Base-by-base conservation (phyloP, 1,139 yeast genomes). In the Kodamaea plutei region DNA sequence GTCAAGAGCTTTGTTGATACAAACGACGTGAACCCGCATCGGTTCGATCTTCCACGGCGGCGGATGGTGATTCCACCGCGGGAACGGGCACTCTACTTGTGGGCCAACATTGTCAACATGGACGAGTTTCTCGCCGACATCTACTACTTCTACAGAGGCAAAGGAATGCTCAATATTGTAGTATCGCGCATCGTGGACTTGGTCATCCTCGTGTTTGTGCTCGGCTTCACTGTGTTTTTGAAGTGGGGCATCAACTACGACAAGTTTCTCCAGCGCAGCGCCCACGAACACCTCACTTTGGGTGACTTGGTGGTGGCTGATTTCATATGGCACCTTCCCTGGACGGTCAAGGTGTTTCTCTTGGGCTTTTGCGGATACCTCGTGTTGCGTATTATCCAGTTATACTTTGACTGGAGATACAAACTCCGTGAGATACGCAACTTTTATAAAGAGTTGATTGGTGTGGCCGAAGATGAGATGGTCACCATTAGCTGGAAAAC, bases 401-500 rank as follows among this genome's bases (percentile, higher is more conserved):
- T 84, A 23, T 77, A 77, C 47, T 58, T 64, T 32, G 69, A 64
- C 41, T 60, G 49, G 41, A 53, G 48, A 64, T 70, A 70, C 36
- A 72, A 80, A 37, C 59, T 83, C 26, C 58, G 64, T 33, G 93
- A 83, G 44, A 71, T 84, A 39, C 67, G 69, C 36, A 73, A 78
- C 41, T 84, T 84, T 47, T 84, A 77, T 54, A 61, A 61, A 32
- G 73, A 84, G 41, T 62, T 91, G 33, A 65, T 91, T 17, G 76
- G 76, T 13, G 78, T 89, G 14, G 58, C 76, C 3, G 91, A 84
- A 46, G 55, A 59, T 36, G 98, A 91, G 47, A 64, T 91, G 41
- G 94, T 85, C 65, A 89, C 97, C 0, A 84, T 93, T 10, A 80
- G 95, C 12, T 91, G 98, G 98, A 84, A 82, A 37, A 76, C 80